Base-by-base conservation (phyloP, 2,329 filamentous ascomycete species). In the Penicillium griseofulvum region DNA sequence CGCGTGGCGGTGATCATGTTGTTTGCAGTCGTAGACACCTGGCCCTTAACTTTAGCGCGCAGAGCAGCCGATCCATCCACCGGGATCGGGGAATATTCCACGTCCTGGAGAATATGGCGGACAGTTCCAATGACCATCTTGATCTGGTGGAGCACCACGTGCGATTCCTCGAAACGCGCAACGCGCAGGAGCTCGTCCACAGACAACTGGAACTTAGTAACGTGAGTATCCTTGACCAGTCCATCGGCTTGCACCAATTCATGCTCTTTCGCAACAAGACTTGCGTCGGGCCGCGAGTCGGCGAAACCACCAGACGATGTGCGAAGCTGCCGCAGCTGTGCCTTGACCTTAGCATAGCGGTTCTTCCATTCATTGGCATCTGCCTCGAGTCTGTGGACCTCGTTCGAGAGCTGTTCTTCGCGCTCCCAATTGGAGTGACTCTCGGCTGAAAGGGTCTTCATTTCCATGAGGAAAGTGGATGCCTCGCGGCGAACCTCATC, bases 1-100 rank as follows among this genome's bases (percentile, higher is more conserved):
- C 95, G 96, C 33, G 90, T 88, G 1, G 93, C 91, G 2, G 93
- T 97, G 67, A 97, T 97, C 55, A 99, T 80, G 68, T 93, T 94
- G 79, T 97, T 97, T 46, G 94, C 92, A 1, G 93, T 96, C 2
- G 88, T 88, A n/a, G 91, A 95, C 3, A 97, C 88, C 55, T 88
- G 87, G 47, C 84, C 83, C 74, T 90, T 95, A 57, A 95, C 81
- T 71, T 87, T 91, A 28, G 80, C 78, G 61, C 86, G 85, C 59
- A 87, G 79, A 60, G 85, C 82, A 36, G 76, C 72, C 28, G 79
- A 78, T 34, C 83, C 83, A 28, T 84, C 82, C 34, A 75, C 81
- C 1, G 79, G 73, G 12, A 82, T 78, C 44, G 83, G 81, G 50
- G 87, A 86, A 55, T 73, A 62, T 52, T 83, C 80, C 28, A 96